Evolutionary conservation across 2,329 filamentous ascomycete genomes (phyloP).

Genomic region (Colletotrichum costaricense): DNA sequence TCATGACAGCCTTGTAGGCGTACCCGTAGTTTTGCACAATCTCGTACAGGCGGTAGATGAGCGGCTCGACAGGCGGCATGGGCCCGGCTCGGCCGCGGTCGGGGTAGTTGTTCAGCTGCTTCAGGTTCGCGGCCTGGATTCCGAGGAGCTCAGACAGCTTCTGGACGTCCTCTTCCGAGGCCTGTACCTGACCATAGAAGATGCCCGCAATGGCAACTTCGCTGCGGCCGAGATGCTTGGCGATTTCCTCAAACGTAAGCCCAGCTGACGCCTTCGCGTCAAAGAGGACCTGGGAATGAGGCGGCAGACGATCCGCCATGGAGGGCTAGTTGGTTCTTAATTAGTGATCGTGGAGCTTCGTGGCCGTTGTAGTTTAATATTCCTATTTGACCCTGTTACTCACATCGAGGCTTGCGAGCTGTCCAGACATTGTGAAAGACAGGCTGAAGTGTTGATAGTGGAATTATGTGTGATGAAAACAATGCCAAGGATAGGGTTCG

Average conservation of each 20-base stretch:
- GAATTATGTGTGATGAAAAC: background rate
- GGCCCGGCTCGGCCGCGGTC: constrained; percentile 83
- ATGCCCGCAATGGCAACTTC: constrained; percentile 88
- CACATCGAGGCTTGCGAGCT: constrained; percentile 51
- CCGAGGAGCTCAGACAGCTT: constrained; percentile 75
- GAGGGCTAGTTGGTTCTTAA: constrained; percentile 62
- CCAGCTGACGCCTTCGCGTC: constrained; percentile 80
- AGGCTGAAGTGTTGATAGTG: background rate
- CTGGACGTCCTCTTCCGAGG: constrained; percentile 74
- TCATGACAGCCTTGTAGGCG: constrained; percentile 93
- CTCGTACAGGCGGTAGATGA: constrained; percentile 93
- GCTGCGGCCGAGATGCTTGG: constrained; percentile 76
- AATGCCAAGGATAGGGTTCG: background rate
- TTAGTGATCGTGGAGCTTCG: constrained; percentile 24
- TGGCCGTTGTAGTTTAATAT: background rate
- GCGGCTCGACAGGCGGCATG: constrained; percentile 86
- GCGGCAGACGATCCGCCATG: constrained; percentile 75
- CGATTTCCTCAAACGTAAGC: constrained; percentile 84
- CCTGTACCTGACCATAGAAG: constrained; percentile 89
- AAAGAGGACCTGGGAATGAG: constrained; percentile 80
- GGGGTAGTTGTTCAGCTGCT: constrained; percentile 78
- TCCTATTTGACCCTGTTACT: constrained; percentile 27
- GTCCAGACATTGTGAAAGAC: background rate
- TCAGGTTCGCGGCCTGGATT: constrained; percentile 67
- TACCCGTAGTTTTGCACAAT: constrained; percentile 98